Conservation (phyloP, 768 basidiomycete genomes). For the Psilocybe tampanensis region DNA sequence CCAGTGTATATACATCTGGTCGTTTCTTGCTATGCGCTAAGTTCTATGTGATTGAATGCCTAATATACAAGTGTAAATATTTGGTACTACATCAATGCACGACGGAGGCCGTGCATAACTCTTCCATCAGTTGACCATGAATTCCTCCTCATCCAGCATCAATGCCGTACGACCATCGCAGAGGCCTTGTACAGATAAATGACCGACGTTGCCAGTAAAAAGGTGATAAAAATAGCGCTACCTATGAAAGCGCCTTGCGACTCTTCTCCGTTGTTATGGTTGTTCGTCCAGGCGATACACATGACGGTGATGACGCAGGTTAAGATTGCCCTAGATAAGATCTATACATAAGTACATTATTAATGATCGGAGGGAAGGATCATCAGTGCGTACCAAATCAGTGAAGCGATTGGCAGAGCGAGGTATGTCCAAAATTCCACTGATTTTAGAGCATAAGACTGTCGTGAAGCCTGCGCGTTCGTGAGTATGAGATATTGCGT, state of each 20-base stretch:
- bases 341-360: neutral
- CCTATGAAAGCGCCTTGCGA: neutral
- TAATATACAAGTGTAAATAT: no score
- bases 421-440: conserved; percentile 14
- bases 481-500: neutral
- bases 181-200: conserved; percentile 11
- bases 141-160: neutral
- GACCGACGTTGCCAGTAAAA: neutral
- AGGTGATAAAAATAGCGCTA: conserved; percentile 10
- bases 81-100: no score
- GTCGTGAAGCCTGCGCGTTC: neutral
- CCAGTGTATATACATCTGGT: no score
- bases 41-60: no score
- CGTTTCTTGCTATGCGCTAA: no score
- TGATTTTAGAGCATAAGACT: neutral
- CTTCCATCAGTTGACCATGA: neutral
- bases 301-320: conserved; percentile 8
- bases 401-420: conserved; percentile 7
- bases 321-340: conserved; percentile 4
- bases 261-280: neutral
- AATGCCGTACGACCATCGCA: neutral
- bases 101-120: no score
- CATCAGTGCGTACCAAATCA: conserved; percentile 5
- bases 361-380: neutral
- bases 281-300: conserved; percentile 10